Conservation (phyloP, 768 basidiomycete species). For the Trametopsis cervina region DNA sequence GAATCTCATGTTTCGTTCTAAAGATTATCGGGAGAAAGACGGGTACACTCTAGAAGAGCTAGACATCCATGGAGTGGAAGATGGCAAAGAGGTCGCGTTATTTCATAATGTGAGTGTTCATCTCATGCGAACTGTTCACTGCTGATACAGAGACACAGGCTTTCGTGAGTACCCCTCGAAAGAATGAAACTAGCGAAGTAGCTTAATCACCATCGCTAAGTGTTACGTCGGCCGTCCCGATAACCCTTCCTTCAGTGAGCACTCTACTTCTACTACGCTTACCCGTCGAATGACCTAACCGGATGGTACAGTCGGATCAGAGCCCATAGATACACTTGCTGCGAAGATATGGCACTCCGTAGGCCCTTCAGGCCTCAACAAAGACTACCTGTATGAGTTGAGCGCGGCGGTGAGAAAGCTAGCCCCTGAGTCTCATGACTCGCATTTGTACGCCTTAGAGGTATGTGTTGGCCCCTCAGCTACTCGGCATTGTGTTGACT, state of each 20-base stretch:
- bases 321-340: constrained; percentile 66
- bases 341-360: constrained; percentile 63
- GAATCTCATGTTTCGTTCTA: constrained; percentile 1
- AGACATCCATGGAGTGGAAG: constrained; percentile 59
- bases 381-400: constrained; percentile 87
- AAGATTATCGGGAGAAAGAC: constrained; percentile 87
- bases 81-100: constrained; percentile 46
- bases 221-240: constrained; percentile 85
- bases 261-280: not conserved
- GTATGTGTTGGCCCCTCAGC: constrained; percentile 30
- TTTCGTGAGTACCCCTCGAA: constrained; percentile 32
- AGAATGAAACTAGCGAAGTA: not conserved
- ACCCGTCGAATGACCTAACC: not conserved
- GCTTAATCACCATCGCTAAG: constrained; percentile 24
- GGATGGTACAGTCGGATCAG: constrained; percentile 60
- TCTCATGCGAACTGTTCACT: too few species aligned
- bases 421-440: constrained; percentile 67
- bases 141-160: too few species aligned
- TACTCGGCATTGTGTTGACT: not conserved
- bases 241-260: constrained; percentile 83
- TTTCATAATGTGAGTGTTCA: constrained; percentile 41
- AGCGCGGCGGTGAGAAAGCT: constrained; percentile 67
- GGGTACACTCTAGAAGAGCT: constrained; percentile 83
- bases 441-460: constrained; percentile 73
- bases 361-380: constrained; percentile 89